Evolutionary conservation across 1,284 basidiomycete genomes (phyloP).

Genomic region (Ustilago xerochloae): DNA sequence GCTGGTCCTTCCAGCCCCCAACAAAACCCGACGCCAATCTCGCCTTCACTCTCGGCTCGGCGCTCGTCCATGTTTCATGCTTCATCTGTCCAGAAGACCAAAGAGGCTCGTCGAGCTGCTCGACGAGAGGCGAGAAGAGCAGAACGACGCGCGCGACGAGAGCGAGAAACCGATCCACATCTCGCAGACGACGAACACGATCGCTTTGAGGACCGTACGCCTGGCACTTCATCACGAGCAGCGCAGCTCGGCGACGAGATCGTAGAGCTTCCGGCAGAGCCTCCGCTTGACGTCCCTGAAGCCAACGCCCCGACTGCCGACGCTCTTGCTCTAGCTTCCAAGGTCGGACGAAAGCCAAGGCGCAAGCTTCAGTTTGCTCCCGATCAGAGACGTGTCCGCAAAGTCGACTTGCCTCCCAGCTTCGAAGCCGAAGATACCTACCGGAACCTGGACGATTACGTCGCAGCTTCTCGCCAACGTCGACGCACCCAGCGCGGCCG

Average conservation of each 20-base stretch:
- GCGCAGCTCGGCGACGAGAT: slow-evolving; percentile 43
- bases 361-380: slow-evolving; percentile 62
- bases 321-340: slow-evolving; percentile 48
- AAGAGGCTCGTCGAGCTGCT: slow-evolving; percentile 33
- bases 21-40: background rate
- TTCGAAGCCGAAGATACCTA: slow-evolving; percentile 62
- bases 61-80: slow-evolving; percentile 18
- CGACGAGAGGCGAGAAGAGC: slow-evolving; percentile 24
- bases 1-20: slow-evolving; percentile 24
- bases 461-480: slow-evolving; percentile 51
- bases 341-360: slow-evolving; percentile 44
- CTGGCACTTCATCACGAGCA: slow-evolving; percentile 9
- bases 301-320: slow-evolving; percentile 43
- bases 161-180: slow-evolving; percentile 15
- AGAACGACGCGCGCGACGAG: slow-evolving; percentile 17
- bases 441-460: slow-evolving; percentile 62
- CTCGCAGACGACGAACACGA: slow-evolving; percentile 21
- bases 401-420: slow-evolving; percentile 59
- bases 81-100: slow-evolving; percentile 37
- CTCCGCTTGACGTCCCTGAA: slow-evolving; percentile 47
- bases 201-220: background rate
- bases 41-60: slow-evolving; percentile 3
- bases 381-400: slow-evolving; percentile 53
- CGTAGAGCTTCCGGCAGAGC: slow-evolving; percentile 37
- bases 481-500: slow-evolving; percentile 32